Evolutionary conservation across 345 rosid species (phyloP), one percentile per base, ranked within the genome.

Genomic region (Syzygium jambos): DNA sequence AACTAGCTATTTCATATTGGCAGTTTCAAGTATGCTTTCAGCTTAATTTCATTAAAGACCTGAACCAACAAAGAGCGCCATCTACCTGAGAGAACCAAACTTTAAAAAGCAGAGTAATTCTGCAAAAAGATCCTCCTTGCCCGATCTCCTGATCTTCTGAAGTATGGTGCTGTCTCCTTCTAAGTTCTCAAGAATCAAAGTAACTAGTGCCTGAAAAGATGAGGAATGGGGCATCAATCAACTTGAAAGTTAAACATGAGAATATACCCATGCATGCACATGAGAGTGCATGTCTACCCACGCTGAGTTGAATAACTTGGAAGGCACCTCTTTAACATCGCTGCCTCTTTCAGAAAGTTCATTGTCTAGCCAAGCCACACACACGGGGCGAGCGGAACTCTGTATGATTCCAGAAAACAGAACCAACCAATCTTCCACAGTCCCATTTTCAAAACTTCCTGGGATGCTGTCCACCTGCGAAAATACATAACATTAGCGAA

Each of bases 81-180:
- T 54, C 86, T 90, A 95, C 93, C 90, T 90, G 52, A 89, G 89
- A 92, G 93, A 93, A 78, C 96, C 95, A 90, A 87, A 95, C 90
- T 89, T 91, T 51, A 96, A 91, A 91, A 93, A 93, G 91, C 91
- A 92, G 27, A 97, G 65, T 78, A 97, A 89, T 82, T 96, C 99
- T 77, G 96, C 94, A 92, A 95, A 97, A 51, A 97, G 94, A 93
- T 92, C 94, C 88, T 89, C 96, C 93, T 96, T 97, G 91, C 99
- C 97, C 3, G 96, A 95, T 90, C 92, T 95, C 91, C 87, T 91
- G 87, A 97, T 94, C 87, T 89, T 95, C 84, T 87, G 94, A 54
- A 95, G 86, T 57, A 95, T 78, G 51, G 91, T 89, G n/a, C 92
- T 92, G 87, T 95, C 94, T 90, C 92, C 97, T 86, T 92, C 91